Evolutionary conservation across 1,284 basidiomycete species (phyloP), one percentile per base, ranked within the genome.

Genomic region (Apiotrichum laibachii): DNA sequence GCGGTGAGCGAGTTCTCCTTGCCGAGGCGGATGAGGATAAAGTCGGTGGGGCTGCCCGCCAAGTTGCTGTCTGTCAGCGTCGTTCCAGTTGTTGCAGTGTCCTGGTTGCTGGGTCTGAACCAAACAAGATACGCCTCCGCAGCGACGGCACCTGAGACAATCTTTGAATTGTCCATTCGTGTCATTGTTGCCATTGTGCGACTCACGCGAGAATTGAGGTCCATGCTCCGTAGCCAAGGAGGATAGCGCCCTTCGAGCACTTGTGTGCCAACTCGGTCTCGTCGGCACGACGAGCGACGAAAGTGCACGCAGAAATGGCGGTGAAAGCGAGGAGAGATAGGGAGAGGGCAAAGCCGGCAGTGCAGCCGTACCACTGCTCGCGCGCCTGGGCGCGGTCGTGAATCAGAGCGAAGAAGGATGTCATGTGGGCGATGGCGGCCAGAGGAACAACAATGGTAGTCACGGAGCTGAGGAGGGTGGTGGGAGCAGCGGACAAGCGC

Each of bases 221-320:
- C 53, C 53, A 54, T 7, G 53, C 33, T 16, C 42, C 53, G 53
- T 46, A 42, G 11, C 53, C 53, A 13, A 54, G 34, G 16, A 54
- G 33, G 31, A 54, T 21, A 16, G 37, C 45, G 31, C 53, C 34
- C 19, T 21, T 21, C 3, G 43, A n/a, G 16, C 16, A 18, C 40
- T 18, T 42, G 40, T 3, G 40, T 5, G 40, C 3, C 11, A 8
- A 16, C 13, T 39, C 37, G 18, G 16, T 2, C 40, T 42, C 40
- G 3, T 3, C 4, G 26, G 4, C 26, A 31, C 26, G 26, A 7
- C 26, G 26, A 31, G 26, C 26, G 26, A 31, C 4, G 26, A 31
- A 31, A 31, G 26, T 7, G 26, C 3, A 7, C 26, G 4, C 26
- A 4, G 26, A 31, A 31, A 31, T 33, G 5, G 44, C 34, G 22